Evolutionary conservation across 2,329 filamentous ascomycete species (phyloP).

Genomic region (Paraphoma sp.): DNA sequence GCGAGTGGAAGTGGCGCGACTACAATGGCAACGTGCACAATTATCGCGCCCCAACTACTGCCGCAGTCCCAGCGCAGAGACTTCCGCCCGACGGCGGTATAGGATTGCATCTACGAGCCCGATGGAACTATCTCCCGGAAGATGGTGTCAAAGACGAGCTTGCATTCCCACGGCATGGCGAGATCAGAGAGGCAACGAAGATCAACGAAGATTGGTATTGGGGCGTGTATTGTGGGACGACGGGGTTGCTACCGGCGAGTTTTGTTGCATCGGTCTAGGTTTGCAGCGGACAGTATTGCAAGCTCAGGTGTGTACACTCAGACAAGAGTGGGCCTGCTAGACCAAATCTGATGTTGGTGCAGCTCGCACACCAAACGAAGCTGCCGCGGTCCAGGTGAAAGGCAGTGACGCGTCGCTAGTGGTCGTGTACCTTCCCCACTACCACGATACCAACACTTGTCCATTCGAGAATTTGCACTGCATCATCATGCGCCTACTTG

Average conservation of each 20-base stretch:
- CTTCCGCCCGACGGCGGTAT: slow-evolving; percentile 80
- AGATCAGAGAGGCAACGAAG: slow-evolving; percentile 82
- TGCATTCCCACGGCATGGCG: slow-evolving; percentile 81
- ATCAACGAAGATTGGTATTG: slow-evolving; percentile 92
- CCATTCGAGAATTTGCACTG: too few relatives aligned
- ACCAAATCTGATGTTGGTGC: too few relatives aligned
- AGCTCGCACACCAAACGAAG: too few relatives aligned
- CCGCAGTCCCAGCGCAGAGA: slow-evolving; percentile 5
- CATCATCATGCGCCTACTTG: too few relatives aligned
- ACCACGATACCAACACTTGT: too few relatives aligned
- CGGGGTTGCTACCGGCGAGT: slow-evolving; percentile 79
- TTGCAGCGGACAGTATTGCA: too few relatives aligned
- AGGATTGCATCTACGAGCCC: slow-evolving; percentile 68
- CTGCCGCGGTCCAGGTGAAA: too few relatives aligned
- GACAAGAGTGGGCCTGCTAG: too few relatives aligned
- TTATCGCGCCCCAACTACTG: slow-evolving; percentile 12
- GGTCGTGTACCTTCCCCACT: too few relatives aligned
- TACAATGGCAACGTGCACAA: slow-evolving; percentile 38
- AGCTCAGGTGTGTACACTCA: too few relatives aligned
- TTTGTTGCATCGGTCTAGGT: slow-evolving; percentile 58
- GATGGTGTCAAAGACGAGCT: slow-evolving; percentile 74
- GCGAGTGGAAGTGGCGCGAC: slow-evolving; percentile 46
- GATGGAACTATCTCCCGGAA: slow-evolving; percentile 81
- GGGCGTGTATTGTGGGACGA: slow-evolving; percentile 81
- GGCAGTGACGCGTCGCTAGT: too few relatives aligned